Percentiles rank a stretch among this genome's conserved stretches.
phyloP scores from a whole-genome alignment of 192 early-diverging fungal genomes.

The Funneliformis geosporum region DNA sequence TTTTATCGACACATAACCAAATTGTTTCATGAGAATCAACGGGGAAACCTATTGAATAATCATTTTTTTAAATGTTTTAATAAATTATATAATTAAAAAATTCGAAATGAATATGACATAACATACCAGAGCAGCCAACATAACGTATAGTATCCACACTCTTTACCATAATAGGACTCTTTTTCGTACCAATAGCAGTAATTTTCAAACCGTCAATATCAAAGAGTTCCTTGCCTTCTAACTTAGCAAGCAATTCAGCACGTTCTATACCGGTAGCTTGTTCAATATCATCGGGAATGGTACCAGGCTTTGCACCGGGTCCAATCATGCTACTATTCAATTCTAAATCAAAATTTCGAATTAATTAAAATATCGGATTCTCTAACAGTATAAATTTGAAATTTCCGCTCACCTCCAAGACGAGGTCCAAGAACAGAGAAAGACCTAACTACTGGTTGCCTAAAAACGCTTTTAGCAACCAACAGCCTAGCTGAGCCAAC shows the following conservation, averaged over 20 bases:
- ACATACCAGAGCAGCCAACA: constrained; percentile 91
- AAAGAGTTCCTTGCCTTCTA: constrained; percentile 88
- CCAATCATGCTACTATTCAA: constrained; percentile 36
- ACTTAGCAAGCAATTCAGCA: constrained; percentile 78
- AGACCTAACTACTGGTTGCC: neutral
- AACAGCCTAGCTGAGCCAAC: neutral
- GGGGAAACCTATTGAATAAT: constrained; percentile 69
- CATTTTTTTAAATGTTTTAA: neutral
- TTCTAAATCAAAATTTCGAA: neutral
- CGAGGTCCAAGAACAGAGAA: constrained; percentile 26
- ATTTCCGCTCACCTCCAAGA: neutral
- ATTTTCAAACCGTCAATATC: constrained; percentile 82
- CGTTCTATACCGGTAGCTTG: constrained; percentile 90
- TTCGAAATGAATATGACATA: constrained; percentile 40
- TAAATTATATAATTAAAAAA: neutral
- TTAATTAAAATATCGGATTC: neutral
- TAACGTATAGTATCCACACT: constrained; percentile 80
- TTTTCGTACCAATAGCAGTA: constrained; percentile 73
- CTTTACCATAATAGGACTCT: constrained; percentile 83
- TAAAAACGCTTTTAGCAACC: neutral
- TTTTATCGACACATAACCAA: constrained; percentile 85
- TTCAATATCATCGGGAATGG: constrained; percentile 81
- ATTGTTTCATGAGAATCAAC: constrained; percentile 86
- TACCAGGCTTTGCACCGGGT: constrained; percentile 70
- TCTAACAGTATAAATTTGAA: neutral